Base-by-base conservation (phyloP, 2,329 filamentous ascomycete genomes). In the Metarhizium guizhouense region DNA sequence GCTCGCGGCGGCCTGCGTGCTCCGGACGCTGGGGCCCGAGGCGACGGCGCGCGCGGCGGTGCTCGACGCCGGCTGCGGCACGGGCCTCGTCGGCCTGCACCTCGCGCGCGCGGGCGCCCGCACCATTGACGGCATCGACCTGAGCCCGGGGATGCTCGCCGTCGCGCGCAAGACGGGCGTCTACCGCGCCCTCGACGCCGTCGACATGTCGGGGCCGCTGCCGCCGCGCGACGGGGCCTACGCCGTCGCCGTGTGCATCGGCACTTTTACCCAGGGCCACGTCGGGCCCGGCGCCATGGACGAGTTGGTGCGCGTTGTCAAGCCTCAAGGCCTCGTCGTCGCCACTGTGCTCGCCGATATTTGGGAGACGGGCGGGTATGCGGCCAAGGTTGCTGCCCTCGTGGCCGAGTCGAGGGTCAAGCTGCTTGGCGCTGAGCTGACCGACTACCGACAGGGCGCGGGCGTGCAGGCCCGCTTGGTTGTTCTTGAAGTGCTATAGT, bases 21-120 rank as follows among this genome's bases (percentile, higher is more conserved):
- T 70, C 62, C 45, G 68, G 47, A 55, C 52, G 57, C 58, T 70
- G 18, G 64, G 62, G 66, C 34, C 60, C 43, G 60, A 61, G 7
- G 57, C 58, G 34, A 59, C 66, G 50, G 58, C 58, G 52, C 57
- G 59, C n/a, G 57, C 60, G 36, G 57, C 61, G 56, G 74, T 82
- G 55, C 71, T 80, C 0, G 79, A 82, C 57, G 78, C 78, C 25
- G 79, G 79, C n/a, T 81, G 79, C 56, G 79, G 79, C 4, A 82
- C 78, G 0, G 79, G 79, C 0, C 72, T 80, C 8, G 78, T 80
- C 11, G 79, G 77, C 4, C 64, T 72, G 20, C 74, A 73, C 30
- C 72, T 82, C 4, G 69, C 72, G 25, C 65, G 71, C 42, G 63
- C 70, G 36, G 74, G 75, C 3, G 73, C 72, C 3, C 69, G 69